Base-by-base conservation (phyloP, 768 basidiomycete genomes). In the Terana coerulea region DNA sequence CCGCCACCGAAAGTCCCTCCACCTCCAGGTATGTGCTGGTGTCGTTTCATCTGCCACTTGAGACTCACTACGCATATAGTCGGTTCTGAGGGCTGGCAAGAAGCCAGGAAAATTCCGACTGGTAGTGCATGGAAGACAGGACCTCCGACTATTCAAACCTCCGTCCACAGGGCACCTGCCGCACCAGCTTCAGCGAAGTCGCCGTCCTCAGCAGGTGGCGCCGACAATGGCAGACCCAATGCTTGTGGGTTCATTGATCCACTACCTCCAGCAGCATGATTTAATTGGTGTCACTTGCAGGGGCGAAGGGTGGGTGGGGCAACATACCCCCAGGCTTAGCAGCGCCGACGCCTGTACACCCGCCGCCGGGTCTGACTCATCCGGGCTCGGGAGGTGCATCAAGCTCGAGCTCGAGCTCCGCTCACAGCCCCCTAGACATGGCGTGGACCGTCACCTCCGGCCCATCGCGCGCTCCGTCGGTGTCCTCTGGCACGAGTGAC, bases 21-120 rank as follows among this genome's bases (percentile, higher is more conserved):
- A 0, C 67, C 63, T 22, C 64, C 67, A 35, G 68, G 75, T 73
- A 40, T 11, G 64, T 63, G 7, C n/a, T 43, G 3, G 33, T 30
- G 1, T 22, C 42, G 46, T 25, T 41, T 52, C 49, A 21, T 26
- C 5, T 39, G 22, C 1, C 19, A 5, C 14, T n/a, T 11, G 40
- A 26, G 17, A 30, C 46, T 17, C 47, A 55, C 48, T 41, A 53
- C 25, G 8, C 37, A 10, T 39, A 24, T 15, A 49, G 52, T 36
- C 58, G 56, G 42, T 33, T 53, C 5, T 25, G 62, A 42, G 11
- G 45, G 43, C 1, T 47, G 44, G 52, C 35, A 36, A 31, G 24
- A 52, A 25, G 29, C 33, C 7, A 34, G 40, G n/a, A 34, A 35
- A n/a, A 1, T 12, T 2, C 26, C 25, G 5, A 34, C 17, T 8